A percentile compares a stretch with the other conserved stretches of the same genome.
Conservation (phyloP, 163 green algal genomes). For the Smithsoniella earleae region DNA sequence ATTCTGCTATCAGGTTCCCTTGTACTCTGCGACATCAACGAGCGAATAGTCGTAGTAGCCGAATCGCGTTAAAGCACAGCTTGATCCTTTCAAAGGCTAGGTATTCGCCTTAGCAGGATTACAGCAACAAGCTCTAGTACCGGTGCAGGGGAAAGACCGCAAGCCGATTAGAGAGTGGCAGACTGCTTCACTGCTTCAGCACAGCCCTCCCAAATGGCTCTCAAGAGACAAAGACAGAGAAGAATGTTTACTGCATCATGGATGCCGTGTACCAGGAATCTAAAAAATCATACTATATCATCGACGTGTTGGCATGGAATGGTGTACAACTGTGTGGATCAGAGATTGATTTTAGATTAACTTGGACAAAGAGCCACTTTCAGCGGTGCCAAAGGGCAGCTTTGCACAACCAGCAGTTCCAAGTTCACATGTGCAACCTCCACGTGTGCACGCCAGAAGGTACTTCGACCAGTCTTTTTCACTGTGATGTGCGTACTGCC, state of each 20-base stretch:
- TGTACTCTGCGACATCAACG: background rate
- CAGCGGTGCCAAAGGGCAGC: background rate
- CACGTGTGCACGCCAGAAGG: constrained; percentile 25
- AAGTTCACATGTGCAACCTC: constrained; percentile 16
- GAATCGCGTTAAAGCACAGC: too few species aligned
- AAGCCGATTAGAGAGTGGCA: background rate
- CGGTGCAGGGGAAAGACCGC: constrained; percentile 7
- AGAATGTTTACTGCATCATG: constrained; percentile 5
- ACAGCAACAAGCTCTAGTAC: background rate
- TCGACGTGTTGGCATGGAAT: constrained; percentile 26
- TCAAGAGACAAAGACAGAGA: background rate
- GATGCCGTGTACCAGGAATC: constrained; percentile 14
- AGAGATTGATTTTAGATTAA: constrained; percentile 10
- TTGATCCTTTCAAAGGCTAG: too few species aligned
- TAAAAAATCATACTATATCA: background rate
- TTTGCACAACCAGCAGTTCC: background rate
- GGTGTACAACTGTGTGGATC: constrained; percentile 11
- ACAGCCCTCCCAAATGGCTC: constrained; percentile 22
- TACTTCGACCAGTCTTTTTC: too few species aligned
- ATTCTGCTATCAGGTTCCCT: too few species aligned
- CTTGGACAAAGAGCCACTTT: background rate
- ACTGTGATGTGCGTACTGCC: too few species aligned
- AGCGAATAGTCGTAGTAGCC: background rate
- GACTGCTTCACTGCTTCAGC: constrained; percentile 2
- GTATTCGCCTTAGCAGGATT: too few species aligned